Evolutionary conservation across 140 eudicot genomes (phyloP).

Genomic region (Stevia rebaudiana): DNA sequence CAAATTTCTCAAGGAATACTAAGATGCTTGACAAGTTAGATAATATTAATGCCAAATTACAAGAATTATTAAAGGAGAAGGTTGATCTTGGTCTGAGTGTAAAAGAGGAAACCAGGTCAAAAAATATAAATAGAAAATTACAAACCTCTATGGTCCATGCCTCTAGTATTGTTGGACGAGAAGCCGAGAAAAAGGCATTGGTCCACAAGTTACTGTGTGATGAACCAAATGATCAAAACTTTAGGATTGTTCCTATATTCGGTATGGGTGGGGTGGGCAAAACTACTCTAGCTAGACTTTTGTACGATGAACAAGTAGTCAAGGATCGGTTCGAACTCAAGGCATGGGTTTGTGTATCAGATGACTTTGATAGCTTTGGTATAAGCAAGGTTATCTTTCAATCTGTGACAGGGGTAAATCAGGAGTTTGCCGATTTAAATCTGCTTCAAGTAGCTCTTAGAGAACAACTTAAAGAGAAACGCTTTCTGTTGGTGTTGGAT

Average conservation of each 20-base stretch:
- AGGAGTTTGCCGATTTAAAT: constrained; percentile 5
- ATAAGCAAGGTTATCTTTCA: constrained; percentile 32
- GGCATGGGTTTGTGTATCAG: constrained; percentile 48
- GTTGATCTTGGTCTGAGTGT: background rate
- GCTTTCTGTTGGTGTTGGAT: constrained; percentile 40
- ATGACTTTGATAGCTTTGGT: constrained; percentile 23
- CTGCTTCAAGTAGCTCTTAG: background rate
- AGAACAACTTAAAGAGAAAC: constrained; percentile 13
- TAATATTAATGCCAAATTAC: background rate
- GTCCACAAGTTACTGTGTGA: background rate
- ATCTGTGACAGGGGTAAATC: background rate
- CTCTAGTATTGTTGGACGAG: background rate
- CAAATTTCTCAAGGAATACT: no score
- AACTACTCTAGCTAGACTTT: constrained; percentile 11
- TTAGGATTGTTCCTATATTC: constrained; percentile 9
- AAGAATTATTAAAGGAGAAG: background rate
- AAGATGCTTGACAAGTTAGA: no score
- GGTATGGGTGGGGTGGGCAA: constrained; percentile 14
- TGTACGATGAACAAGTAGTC: background rate
- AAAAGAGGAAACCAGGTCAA: background rate
- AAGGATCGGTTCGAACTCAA: background rate
- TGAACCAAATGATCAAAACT: background rate
- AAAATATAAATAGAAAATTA: background rate
- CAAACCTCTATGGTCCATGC: background rate
- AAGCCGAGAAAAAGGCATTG: background rate